Evolutionary conservation across 1,139 yeast species (phyloP).

Genomic region (Saccharomycopsis hybrid): DNA sequence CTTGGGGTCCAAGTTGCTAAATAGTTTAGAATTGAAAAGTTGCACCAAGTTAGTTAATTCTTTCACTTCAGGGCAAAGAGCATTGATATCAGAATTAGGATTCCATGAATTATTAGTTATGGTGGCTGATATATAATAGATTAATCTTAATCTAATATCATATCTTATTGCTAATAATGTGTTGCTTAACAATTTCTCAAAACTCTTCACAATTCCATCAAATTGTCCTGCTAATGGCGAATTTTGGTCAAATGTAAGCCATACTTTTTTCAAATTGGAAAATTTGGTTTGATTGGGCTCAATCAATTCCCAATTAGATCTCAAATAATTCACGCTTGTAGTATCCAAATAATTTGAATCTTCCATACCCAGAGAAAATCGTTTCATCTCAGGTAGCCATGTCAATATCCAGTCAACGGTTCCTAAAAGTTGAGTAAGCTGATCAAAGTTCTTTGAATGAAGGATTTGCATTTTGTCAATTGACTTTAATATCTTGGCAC

Average conservation of each 20-base stretch:
- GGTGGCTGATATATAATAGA: conserved; percentile 50
- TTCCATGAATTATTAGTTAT: conserved; percentile 30
- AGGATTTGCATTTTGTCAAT: conserved; percentile 38
- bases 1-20: conserved; percentile 27
- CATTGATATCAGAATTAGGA: conserved; percentile 54
- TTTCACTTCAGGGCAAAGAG: conserved; percentile 53
- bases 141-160: conserved; percentile 57
- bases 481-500: conserved; percentile 24
- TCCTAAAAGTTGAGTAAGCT: conserved; percentile 42
- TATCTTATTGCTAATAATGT: conserved; percentile 56
- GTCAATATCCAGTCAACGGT: conserved; percentile 43
- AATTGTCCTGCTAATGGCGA: conserved; percentile 37
- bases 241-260: conserved; percentile 35
- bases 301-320: conserved; percentile 53
- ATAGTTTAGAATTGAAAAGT: conserved; percentile 26
- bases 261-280: conserved; percentile 23
- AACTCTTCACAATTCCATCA: conserved; percentile 39
- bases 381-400: conserved; percentile 49
- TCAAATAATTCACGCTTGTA: conserved; percentile 39
- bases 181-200: conserved; percentile 41
- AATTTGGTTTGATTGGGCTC: conserved; percentile 34
- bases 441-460: conserved; percentile 41
- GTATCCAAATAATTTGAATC: conserved; percentile 26
- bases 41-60: conserved; percentile 37
- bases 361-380: conserved; percentile 29